These are phyloP conservation scores for Monosporozyma solicola DNA, from an alignment of 805 yeast genomes.

Conservation along the genomic window DNA sequence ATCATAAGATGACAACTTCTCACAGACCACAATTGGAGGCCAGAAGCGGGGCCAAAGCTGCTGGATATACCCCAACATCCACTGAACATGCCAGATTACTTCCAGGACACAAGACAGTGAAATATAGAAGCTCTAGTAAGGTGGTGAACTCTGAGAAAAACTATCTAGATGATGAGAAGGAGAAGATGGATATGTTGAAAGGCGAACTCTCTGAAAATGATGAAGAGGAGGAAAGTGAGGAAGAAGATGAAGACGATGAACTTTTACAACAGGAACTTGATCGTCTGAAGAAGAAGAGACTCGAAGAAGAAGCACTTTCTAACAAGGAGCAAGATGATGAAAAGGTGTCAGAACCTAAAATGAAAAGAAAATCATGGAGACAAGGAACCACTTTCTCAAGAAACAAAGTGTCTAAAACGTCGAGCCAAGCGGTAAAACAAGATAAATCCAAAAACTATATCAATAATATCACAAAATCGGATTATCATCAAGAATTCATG, in stretches of 20 bases:
- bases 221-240: slow-evolving; percentile 17
- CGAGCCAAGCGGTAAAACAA: not conserved
- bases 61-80: slow-evolving; percentile 33
- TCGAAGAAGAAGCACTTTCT: slow-evolving; percentile 13
- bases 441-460: slow-evolving; percentile 14
- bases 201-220: slow-evolving; percentile 1
- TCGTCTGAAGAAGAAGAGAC: slow-evolving; percentile 4
- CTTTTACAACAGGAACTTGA: not conserved
- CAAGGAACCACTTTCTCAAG: slow-evolving; percentile 19
- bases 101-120: slow-evolving; percentile 48
- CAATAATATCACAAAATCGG: slow-evolving; percentile 33
- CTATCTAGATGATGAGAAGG: slow-evolving; percentile 5
- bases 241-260: slow-evolving; percentile 13
- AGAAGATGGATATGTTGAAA: not conserved
- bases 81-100: slow-evolving; percentile 45
- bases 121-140: slow-evolving; percentile 20
- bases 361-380: slow-evolving; percentile 13
- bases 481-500: slow-evolving; percentile 36
- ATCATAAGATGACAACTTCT: slow-evolving; percentile 50
- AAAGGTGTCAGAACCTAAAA: not conserved
- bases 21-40: slow-evolving; percentile 66
- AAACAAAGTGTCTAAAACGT: slow-evolving; percentile 20
- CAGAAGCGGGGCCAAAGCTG: slow-evolving; percentile 40
- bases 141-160: not conserved
- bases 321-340: slow-evolving; percentile 2